Conservation (phyloP, 148 eudicot genomes). For the Rhododendron henanense region DNA sequence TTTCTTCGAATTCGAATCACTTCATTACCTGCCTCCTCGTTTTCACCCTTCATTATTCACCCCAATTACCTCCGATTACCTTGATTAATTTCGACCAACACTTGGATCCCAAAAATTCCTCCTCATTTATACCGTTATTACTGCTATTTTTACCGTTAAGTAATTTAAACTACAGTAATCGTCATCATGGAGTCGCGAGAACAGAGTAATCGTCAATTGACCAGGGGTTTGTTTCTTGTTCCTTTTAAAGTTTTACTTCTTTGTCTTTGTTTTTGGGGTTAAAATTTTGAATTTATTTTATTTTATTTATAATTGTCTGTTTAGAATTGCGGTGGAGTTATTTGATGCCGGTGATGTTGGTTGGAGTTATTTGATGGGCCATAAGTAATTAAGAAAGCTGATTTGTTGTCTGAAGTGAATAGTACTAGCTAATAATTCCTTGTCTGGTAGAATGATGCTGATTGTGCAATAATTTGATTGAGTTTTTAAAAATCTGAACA, state of each 20-base stretch:
- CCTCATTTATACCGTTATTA: constrained; percentile 12
- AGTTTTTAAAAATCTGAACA: background rate
- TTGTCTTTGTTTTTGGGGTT: background rate
- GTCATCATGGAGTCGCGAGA: constrained; percentile 52
- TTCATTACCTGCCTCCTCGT: constrained; percentile 64
- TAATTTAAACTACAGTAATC: constrained; percentile 13
- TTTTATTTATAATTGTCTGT: background rate
- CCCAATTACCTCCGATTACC: constrained; percentile 41
- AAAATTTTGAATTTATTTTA: background rate
- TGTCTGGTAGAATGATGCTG: background rate
- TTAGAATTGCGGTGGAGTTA: background rate
- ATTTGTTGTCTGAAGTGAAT: background rate
- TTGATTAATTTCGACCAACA: constrained; percentile 32
- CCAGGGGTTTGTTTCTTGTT: constrained; percentile 37
- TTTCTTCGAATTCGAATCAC: constrained; percentile 64
- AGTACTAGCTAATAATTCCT: background rate
- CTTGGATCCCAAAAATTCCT: constrained; percentile 12
- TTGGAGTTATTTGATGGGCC: background rate
- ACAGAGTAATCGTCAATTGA: constrained; percentile 65
- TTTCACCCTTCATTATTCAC: constrained; percentile 50
- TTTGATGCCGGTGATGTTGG: background rate
- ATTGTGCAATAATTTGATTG: background rate
- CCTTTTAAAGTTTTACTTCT: background rate
- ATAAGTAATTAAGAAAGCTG: background rate
- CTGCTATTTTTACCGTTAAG: constrained; percentile 18